Evolutionary conservation across 1,284 basidiomycete species (phyloP).

Genomic region (Inonotus hispidus): DNA sequence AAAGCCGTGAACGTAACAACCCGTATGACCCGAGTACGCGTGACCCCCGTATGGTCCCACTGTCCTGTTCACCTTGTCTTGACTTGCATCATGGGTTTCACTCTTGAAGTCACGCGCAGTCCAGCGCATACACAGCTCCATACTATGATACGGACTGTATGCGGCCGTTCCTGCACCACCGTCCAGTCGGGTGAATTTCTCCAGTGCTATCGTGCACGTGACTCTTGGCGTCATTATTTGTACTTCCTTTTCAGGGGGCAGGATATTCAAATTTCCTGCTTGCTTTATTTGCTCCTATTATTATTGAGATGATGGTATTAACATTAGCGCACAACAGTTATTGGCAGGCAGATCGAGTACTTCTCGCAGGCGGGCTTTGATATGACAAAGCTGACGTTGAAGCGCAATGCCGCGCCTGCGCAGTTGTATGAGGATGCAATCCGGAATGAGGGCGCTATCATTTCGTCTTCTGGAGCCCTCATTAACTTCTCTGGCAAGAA

Average conservation of each 20-base stretch:
- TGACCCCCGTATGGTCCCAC: not conserved
- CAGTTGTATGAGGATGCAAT: conserved; percentile 98
- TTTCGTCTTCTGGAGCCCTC: conserved; percentile 92
- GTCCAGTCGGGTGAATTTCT: not conserved
- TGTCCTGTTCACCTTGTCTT: not conserved
- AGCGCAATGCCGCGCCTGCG: conserved; percentile 95
- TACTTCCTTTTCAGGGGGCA: not conserved
- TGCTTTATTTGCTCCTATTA: not conserved
- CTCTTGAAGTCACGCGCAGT: not conserved
- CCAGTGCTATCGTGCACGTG: not conserved
- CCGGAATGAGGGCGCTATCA: conserved; percentile 96
- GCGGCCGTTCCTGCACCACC: conserved; percentile 9
- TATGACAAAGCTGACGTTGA: conserved; percentile 84
- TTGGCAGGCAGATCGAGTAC: conserved; percentile 91
- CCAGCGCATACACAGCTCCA: not conserved
- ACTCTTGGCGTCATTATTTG: not conserved
- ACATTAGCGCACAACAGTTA: conserved; percentile 46
- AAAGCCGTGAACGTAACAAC: not conserved
- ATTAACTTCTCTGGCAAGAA: conserved; percentile 99
- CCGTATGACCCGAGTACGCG: not conserved
- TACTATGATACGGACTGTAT: not conserved
- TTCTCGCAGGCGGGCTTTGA: conserved; percentile 99
- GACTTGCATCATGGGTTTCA: not conserved
- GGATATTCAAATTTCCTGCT: not conserved
- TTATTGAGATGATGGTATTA: not conserved